A percentile compares a stretch with the other conserved stretches of the same genome.
These are phyloP conservation scores for Euphorbia lathyris DNA, from an alignment of 345 rosid genomes.

Conservation along the genomic window DNA sequence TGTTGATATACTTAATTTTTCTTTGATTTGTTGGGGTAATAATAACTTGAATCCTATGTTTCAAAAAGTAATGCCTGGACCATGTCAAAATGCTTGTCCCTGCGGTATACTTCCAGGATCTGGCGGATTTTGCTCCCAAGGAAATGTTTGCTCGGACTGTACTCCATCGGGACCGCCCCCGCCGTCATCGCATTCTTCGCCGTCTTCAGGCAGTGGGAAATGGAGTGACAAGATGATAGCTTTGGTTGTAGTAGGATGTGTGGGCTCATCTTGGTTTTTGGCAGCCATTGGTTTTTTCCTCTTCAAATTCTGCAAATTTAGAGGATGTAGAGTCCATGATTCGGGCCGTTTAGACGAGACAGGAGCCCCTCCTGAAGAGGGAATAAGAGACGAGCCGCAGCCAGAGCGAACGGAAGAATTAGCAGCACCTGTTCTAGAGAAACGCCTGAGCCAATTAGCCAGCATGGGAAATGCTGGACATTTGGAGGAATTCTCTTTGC, in stretches of 20 bases:
- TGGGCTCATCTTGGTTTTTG: constrained; percentile 44
- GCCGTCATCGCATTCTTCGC: constrained; percentile 3
- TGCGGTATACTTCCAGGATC: constrained; percentile 25
- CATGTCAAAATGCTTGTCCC: constrained; percentile 43
- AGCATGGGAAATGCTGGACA: constrained; percentile 57
- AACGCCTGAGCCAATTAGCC: constrained; percentile 55
- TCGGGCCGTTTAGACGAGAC: constrained; percentile 58
- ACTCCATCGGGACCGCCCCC: neutral
- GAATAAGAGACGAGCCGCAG: constrained; percentile 9
- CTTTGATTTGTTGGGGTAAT: constrained; percentile 70
- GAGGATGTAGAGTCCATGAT: constrained; percentile 61
- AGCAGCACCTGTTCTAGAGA: constrained; percentile 36
- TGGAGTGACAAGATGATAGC: constrained; percentile 46
- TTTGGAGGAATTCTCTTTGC: constrained; percentile 57
- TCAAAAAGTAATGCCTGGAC: constrained; percentile 44
- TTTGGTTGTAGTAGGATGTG: constrained; percentile 58
- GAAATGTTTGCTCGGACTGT: constrained; percentile 30
- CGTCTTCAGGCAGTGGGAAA: neutral
- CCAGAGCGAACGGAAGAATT: neutral
- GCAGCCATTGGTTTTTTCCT: constrained; percentile 38
- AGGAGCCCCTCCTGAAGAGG: constrained; percentile 8
- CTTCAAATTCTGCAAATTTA: constrained; percentile 39
- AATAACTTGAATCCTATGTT: constrained; percentile 37
- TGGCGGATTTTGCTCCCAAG: constrained; percentile 30
- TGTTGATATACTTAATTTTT: constrained; percentile 23